A percentile compares a stretch with the other conserved stretches of the same genome.
These are phyloP conservation scores for Acanthamoeba triangularis DNA, from an alignment of 208 protist species.

Conservation along the genomic window DNA sequence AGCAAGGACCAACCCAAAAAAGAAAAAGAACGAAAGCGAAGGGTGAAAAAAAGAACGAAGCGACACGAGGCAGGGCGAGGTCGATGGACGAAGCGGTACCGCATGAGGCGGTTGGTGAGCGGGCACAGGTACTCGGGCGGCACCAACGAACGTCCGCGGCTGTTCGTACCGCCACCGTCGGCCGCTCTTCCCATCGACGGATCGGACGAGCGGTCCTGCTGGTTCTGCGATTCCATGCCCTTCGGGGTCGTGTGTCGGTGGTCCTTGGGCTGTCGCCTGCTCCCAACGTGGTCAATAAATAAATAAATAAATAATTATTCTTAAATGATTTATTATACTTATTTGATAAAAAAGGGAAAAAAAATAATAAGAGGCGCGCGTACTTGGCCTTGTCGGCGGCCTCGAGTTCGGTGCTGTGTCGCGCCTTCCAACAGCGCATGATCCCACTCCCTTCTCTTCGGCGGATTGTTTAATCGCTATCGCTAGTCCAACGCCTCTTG, in stretches of 20 bases:
- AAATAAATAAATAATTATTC: not conserved
- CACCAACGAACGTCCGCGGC: not conserved
- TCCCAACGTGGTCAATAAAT: too few relatives aligned
- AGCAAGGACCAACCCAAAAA: not conserved
- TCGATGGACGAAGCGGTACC: not conserved
- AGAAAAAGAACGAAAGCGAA: not conserved
- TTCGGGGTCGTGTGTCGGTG: not conserved
- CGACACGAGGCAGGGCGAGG: not conserved
- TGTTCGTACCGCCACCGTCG: not conserved
- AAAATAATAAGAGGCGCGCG: not conserved
- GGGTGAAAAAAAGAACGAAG: not conserved
- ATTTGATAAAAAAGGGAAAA: not conserved
- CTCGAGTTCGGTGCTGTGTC: not conserved
- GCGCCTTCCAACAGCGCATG: not conserved
- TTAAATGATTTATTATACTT: too few relatives aligned
- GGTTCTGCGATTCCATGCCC: not conserved
- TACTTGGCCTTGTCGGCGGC: not conserved
- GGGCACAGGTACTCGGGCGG: slow-evolving; percentile 18
- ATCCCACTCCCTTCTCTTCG: not conserved
- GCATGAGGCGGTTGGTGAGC: slow-evolving; percentile 44
- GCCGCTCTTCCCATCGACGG: not conserved
- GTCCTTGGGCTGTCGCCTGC: not conserved
- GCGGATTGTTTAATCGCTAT: too few relatives aligned
- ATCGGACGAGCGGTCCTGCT: not conserved
- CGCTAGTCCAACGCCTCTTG: too few relatives aligned